Percentiles rank a stretch among this genome's conserved stretches.
phyloP scores from a whole-genome alignment of 2,329 filamentous ascomycete species.

The Thielaviopsis punctulata region DNA sequence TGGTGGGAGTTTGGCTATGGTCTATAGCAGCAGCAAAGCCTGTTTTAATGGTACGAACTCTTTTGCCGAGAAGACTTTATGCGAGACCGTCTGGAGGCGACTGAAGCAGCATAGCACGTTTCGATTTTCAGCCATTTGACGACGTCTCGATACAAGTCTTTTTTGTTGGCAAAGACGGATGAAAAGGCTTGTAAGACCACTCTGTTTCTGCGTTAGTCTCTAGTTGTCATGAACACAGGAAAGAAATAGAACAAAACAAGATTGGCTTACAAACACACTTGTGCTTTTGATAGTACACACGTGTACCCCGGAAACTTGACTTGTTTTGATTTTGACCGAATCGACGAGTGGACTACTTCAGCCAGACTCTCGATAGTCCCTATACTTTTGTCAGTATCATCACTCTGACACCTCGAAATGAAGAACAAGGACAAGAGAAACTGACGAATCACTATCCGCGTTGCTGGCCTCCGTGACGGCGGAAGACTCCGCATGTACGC shows the following conservation, averaged over 20 bases:
- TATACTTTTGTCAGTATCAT: too few species aligned
- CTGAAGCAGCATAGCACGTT: slow-evolving; percentile 17
- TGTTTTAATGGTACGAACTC: background rate
- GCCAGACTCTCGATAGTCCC: slow-evolving; percentile 50
- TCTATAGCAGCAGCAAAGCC: background rate
- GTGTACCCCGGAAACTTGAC: slow-evolving; percentile 32
- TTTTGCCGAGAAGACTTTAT: background rate
- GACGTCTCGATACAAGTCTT: slow-evolving; percentile 48
- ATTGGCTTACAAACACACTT: slow-evolving; percentile 11
- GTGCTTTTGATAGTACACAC: slow-evolving; percentile 24
- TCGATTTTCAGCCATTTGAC: slow-evolving; percentile 49
- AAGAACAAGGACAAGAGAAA: slow-evolving; percentile 7
- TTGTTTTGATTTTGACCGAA: slow-evolving; percentile 37
- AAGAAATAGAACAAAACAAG: background rate
- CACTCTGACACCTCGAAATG: too few species aligned
- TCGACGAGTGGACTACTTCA: slow-evolving; percentile 43
- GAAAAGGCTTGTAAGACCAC: slow-evolving; percentile 53
- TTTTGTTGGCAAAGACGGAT: slow-evolving; percentile 49
- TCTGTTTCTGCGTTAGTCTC: too few species aligned
- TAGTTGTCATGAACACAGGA: background rate
- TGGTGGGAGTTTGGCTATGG: slow-evolving; percentile 41
- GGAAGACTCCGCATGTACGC: slow-evolving; percentile 44
- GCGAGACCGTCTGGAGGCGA: background rate
- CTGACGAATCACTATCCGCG: slow-evolving; percentile 46
- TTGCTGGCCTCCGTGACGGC: slow-evolving; percentile 34